Conservation (phyloP, 2,329 filamentous ascomycete genomes). For the Epichloe baconii region DNA sequence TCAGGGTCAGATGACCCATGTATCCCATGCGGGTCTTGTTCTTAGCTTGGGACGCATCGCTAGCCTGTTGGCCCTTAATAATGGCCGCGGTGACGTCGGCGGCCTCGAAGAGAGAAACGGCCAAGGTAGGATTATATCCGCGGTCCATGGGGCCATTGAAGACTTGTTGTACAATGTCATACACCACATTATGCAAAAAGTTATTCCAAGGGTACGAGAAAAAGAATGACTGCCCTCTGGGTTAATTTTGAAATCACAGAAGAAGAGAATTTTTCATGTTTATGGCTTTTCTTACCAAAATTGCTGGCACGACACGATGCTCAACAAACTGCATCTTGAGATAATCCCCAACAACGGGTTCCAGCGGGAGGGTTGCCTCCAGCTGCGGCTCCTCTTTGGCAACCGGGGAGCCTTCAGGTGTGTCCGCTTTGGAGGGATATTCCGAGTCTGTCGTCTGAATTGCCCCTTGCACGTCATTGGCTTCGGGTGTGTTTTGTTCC, state of each 20-base stretch:
- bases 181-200: slow-evolving; percentile 97
- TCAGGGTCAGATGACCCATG: slow-evolving; percentile 95
- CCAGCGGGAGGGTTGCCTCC: slow-evolving; percentile 13
- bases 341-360: slow-evolving; percentile 82
- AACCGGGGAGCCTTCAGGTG: slow-evolving; percentile 1
- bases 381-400: slow-evolving; percentile 7
- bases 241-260: slow-evolving; percentile 3
- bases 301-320: slow-evolving; percentile 86
- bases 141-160: slow-evolving; percentile 98
- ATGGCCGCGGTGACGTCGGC: slow-evolving; percentile 85
- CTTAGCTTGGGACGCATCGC: slow-evolving; percentile 71
- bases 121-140: slow-evolving; percentile 79
- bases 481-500: not conserved
- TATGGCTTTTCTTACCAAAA: slow-evolving; percentile 53
- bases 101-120: slow-evolving; percentile 83
- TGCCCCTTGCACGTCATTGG: slow-evolving; percentile 3
- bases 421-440: not conserved
- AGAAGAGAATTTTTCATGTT: not conserved
- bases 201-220: slow-evolving; percentile 99
- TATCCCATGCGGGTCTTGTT: slow-evolving; percentile 89
- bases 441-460: not conserved
- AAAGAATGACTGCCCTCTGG: slow-evolving; percentile 64
- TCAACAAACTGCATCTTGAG: slow-evolving; percentile 96
- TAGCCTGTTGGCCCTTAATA: slow-evolving; percentile 76
- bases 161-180: slow-evolving; percentile 96